Evolutionary conservation across 2,329 filamentous ascomycete genomes (phyloP), one percentile per base, ranked within the genome.

Genomic region (Hypoxylon sp.): DNA sequence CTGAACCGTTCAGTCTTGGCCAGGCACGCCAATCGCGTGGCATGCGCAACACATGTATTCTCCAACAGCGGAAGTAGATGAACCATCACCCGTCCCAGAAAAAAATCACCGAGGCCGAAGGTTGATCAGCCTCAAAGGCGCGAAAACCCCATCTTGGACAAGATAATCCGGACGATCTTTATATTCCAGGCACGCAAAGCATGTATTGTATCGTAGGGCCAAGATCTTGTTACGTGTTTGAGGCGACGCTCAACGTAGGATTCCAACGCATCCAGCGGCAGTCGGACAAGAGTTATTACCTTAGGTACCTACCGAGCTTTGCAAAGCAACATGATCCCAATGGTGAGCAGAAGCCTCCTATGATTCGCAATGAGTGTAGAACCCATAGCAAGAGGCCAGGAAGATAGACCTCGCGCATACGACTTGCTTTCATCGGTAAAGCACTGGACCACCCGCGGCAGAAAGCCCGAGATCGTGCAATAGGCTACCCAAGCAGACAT

Each of bases 321-420:
- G 11, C 10, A 13, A 41, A 13, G 13, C 7, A 2, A 13, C 18
- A 26, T 11, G 24, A 15, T 23, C 46, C 46, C 20, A 48, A 58
- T 46, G 55, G 35, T n/a, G n/a, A 21, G 58, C 26, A 62, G 55
- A 46, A 45, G 58, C 10, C 8, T 42, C 58, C 59, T 55, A 59
- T 35, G n/a, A 24, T 26, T n/a, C 20, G 37, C 23, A 13, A 20
- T 7, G 27, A 11, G 27, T 24, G 13, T 9, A 6, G 26, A 51
- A 20, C 20, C 42, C 27, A n/a, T n/a, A n/a, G n/a, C n/a, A 43
- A 33, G 31, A 26, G 38, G 4, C 13, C 18, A 26, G 23, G 20
- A 11, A 23, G 23, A 4, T n/a, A 21, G n/a, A 33, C 29, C 27
- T 10, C 29, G 13, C 24, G n/a, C 27, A 26, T 13, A 29, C 9